Percentiles rank a stretch among this genome's conserved stretches.
Evolutionary conservation across 208 protist species (phyloP).

Genomic region (Trypanosoma grayi): DNA sequence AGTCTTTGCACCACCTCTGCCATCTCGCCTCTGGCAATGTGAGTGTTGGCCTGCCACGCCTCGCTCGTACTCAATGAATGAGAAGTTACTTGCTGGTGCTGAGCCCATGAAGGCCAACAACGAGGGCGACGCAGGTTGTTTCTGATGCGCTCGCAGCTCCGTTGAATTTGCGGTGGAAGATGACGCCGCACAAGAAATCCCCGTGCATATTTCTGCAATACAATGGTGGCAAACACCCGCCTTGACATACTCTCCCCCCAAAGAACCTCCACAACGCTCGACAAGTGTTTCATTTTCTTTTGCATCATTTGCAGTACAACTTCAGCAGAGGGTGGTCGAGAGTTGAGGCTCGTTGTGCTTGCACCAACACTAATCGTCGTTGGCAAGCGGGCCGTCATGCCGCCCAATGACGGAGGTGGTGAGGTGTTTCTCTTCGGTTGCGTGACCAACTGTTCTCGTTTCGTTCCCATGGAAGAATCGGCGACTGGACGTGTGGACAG

Average conservation of each 20-base stretch:
- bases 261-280: slow-evolving; percentile 61
- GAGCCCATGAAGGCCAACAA: not conserved
- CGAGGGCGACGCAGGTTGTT: slow-evolving; percentile 30
- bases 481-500: not conserved
- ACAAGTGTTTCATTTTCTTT: slow-evolving; percentile 61
- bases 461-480: not conserved
- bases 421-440: not conserved
- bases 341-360: not conserved
- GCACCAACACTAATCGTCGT: not conserved
- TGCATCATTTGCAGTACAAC: slow-evolving; percentile 69
- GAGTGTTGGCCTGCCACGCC: not conserved
- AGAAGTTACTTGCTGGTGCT: not conserved
- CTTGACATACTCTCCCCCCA: slow-evolving; percentile 63
- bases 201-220: slow-evolving; percentile 62
- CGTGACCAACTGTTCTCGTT: not conserved
- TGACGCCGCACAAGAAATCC: slow-evolving; percentile 41
- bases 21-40: not conserved
- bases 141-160: slow-evolving; percentile 38
- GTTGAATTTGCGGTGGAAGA: slow-evolving; percentile 35
- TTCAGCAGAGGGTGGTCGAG: slow-evolving; percentile 4
- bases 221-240: slow-evolving; percentile 46
- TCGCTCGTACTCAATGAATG: not conserved
- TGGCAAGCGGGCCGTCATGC: slow-evolving; percentile 2
- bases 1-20: slow-evolving; percentile 25
- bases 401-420: slow-evolving; percentile 2